Conservation (phyloP, 169 alveolate genomes). For the Cystoisospora suis region DNA sequence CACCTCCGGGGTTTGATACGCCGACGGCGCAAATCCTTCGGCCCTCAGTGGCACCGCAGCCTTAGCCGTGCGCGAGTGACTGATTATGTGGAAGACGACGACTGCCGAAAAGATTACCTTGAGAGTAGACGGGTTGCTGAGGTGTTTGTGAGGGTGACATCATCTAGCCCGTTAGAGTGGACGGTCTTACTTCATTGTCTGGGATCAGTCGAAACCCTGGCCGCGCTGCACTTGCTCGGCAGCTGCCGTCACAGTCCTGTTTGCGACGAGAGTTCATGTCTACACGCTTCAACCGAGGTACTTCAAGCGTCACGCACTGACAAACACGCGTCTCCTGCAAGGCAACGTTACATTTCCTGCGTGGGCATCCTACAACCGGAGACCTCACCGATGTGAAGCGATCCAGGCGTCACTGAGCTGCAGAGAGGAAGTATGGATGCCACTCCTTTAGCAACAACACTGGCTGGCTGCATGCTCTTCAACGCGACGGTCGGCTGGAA, state of each 20-base stretch:
- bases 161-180: background rate
- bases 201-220: conserved; percentile 45
- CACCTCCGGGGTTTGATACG: conserved; percentile 36
- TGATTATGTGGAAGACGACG: too few species aligned
- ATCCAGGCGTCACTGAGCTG: conserved; percentile 15
- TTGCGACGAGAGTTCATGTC: background rate
- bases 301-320: conserved; percentile 36
- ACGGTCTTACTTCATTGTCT: conserved; percentile 33
- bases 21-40: conserved; percentile 51
- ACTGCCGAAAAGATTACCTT: background rate
- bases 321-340: conserved; percentile 52
- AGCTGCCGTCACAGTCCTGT: conserved; percentile 60
- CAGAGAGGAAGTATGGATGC: background rate
- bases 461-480: background rate
- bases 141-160: background rate
- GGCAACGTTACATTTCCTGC: background rate
- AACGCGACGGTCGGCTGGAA: background rate
- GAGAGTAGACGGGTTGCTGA: background rate
- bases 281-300: background rate
- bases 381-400: conserved; percentile 11
- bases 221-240: conserved; percentile 42
- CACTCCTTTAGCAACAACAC: background rate
- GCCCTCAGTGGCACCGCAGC: conserved; percentile 32
- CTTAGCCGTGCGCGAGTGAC: too few species aligned
- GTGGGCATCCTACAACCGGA: background rate